Evolutionary conservation across 2,329 filamentous ascomycete genomes (phyloP).

Genomic region (Thielaviopsis euricoi): DNA sequence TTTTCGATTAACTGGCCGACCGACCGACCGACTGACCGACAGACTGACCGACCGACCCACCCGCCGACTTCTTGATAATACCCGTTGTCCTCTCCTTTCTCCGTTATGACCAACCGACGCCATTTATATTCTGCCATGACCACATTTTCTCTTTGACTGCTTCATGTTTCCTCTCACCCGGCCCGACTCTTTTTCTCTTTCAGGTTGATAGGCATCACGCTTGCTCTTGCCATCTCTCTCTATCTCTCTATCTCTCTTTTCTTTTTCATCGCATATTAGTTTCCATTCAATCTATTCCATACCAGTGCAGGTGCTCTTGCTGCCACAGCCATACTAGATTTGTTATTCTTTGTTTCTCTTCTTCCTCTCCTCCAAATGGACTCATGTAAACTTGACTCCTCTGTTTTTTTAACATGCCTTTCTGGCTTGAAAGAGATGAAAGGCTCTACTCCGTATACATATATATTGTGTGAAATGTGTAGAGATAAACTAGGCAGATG

Average conservation of each 20-base stretch:
- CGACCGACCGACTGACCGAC: not conserved
- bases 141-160: not conserved
- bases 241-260: no score
- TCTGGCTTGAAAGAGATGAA: no score
- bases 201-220: not conserved
- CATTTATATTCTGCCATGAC: not conserved
- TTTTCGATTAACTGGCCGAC: not conserved
- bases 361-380: no score
- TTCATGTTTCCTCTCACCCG: not conserved
- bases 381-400: not conserved
- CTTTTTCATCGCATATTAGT: not conserved
- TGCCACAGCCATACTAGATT: not conserved
- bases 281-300: not conserved
- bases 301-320: not conserved
- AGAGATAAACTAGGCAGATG: not conserved
- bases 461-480: not conserved
- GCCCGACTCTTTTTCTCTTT: no score
- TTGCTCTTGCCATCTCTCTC: not conserved
- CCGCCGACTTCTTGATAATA: not conserved
- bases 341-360: not conserved
- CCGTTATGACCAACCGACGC: not conserved
- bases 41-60: not conserved
- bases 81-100: no score
- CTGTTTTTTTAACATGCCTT: no score
- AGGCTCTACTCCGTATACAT: no score